Evolutionary conservation across 225 moss, liverwort and hornwort species (phyloP), one percentile per base, ranked within the genome.

Genomic region (Lunularia cruciata): DNA sequence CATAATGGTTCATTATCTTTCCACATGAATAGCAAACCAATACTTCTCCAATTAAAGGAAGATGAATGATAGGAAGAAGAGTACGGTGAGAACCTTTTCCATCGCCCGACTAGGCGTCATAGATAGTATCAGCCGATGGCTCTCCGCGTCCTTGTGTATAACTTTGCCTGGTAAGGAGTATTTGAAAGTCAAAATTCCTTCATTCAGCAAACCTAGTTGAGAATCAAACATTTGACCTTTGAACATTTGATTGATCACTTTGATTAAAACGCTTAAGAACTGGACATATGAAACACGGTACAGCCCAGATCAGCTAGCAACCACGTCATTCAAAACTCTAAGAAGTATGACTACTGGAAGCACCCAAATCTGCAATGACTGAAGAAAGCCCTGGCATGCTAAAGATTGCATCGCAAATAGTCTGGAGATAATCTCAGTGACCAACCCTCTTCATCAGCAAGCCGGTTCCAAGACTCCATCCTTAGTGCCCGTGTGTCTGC

Each of bases 401-500:
- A 38, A 13, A 5, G 22, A 30, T 16, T 47, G 8, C 12, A 2
- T 63, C 2, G 15, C 18, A 40, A 33, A 43, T 8, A 19, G 36
- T 23, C 8, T 38, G 54, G 33, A 54, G 40, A 6, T 4, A 33
- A 59, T 32, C 20, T 10, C 31, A 47, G 65, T 65, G 20, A 69
- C 55, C 27, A 46, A 68, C 87, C 89, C 79, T 98, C 96, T 74
- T 98, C 96, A 22, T 42, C 79, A 54, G 96, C 92, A 32, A 98
- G 92, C 59, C 79, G 77, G 82, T 79, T 83, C 96, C 96, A 98
- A 23, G 90, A 88, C 54, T 86, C 87, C 82, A 98, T 81, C 73
- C 90, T 86, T 36, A 92, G 75, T 30, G 90, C 83, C 49, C 89
- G 82, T 6, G 96, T 92, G 70, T 98, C 82, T 72, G 82, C 78